These are phyloP conservation scores for Trichophyton verrucosum DNA, from an alignment of 2,329 filamentous ascomycete species.

Conservation along the genomic window DNA sequence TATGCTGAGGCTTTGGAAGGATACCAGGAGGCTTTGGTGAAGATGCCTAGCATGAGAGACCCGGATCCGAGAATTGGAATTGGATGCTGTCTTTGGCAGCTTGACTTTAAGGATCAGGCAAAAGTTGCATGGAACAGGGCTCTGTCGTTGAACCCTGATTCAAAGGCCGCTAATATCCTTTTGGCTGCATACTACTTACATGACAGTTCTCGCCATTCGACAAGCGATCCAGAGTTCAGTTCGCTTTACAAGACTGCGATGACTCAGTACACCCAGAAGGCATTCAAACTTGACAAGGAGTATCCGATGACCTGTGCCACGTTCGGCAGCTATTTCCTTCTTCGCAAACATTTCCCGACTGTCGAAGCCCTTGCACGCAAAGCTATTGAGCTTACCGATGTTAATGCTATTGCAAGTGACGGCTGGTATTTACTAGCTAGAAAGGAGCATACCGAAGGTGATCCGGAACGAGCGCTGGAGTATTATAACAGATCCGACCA, in stretches of 20 bases:
- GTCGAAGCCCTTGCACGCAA: conserved; percentile 81
- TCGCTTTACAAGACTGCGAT: conserved; percentile 84
- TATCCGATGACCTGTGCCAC: conserved; percentile 80
- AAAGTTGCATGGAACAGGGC: conserved; percentile 81
- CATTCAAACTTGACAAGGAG: conserved; percentile 87
- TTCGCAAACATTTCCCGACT: conserved; percentile 64
- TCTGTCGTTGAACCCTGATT: conserved; percentile 68
- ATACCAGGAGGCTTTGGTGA: conserved; percentile 78
- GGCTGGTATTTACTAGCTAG: conserved; percentile 91
- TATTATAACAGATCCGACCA: conserved; percentile 86
- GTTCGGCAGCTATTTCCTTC: conserved; percentile 81
- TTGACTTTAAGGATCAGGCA: conserved; percentile 88
- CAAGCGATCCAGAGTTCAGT: conserved; percentile 74
- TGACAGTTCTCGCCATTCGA: conserved; percentile 67
- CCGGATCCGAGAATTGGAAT: conserved; percentile 94
- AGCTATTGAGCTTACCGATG: conserved; percentile 89
- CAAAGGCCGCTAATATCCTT: conserved; percentile 80
- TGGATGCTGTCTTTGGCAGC: conserved; percentile 92
- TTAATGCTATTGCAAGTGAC: conserved; percentile 92
- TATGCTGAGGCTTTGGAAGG: conserved; percentile 69
- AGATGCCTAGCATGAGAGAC: conserved; percentile 76
- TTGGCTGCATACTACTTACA: conserved; percentile 85
- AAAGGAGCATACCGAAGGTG: conserved; percentile 75
- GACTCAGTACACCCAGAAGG: conserved; percentile 84
- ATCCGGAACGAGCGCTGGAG: conserved; percentile 62